Base-by-base conservation (phyloP, 2,329 filamentous ascomycete species). In the Fusarium keratoplasticum region DNA sequence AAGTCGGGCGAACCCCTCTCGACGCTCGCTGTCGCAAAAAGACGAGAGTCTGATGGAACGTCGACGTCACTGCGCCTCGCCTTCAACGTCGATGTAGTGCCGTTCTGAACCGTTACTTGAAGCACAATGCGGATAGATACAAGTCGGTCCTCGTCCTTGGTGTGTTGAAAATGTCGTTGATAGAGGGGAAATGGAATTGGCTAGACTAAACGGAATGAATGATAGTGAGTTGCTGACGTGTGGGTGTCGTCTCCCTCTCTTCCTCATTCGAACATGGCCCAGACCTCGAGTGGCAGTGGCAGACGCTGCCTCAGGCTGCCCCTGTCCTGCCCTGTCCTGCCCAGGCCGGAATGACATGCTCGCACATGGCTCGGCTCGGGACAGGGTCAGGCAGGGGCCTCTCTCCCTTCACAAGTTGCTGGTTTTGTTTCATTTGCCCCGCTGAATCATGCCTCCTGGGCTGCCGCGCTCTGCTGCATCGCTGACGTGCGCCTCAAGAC, bases 241-340 rank as follows among this genome's bases (percentile, higher is more conserved):
- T 65, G 59, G 63, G 55, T 54, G 35, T 74, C 61, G 67, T 70
- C 44, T 58, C 60, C 42, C 63, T 59, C 66, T 57, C 61, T 71
- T 74, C 55, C 55, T 36, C 27, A 52, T 31, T 31, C 38, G 61
- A 22, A 55, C 42, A 47, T 61, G 55, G 63, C 54, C 35, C 27
- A 55, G n/a, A 42, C 29, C 40, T 38, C 16, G 22, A 22, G 27
- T 16, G 47, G n/a, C 47, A 22, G 27, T 20, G 47, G n/a, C 47
- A n/a, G 35, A 16, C 4, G n/a, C 13, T 70, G 72, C 72, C 72
- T 75, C 58, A 75, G 72, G 72, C 62, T 38, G 29, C 13, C n/a
- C 18, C 18, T 40, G 33, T 42, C 66, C n/a, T 59, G 18, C 2
- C 6, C 27, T 27, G 27, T n/a, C 18, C 42, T 50, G 44, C 25